Conservation (phyloP, 2,329 filamentous ascomycete species). For the Diaporthe citri region DNA sequence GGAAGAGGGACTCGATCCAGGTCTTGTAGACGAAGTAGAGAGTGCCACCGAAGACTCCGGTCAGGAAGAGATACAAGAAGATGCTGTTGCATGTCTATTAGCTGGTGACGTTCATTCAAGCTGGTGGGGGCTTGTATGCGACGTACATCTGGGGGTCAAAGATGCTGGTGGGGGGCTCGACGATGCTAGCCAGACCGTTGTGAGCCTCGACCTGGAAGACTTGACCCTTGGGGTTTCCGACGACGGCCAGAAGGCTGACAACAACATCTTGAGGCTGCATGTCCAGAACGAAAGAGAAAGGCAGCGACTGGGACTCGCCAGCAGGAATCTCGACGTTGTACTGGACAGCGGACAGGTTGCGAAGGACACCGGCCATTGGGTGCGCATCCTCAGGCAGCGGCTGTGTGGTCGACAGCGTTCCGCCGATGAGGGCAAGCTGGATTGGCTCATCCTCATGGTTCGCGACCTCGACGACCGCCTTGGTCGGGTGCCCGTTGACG, state of each 20-base stretch:
- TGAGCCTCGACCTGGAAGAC: conserved; percentile 84
- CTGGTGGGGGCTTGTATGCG: conserved; percentile 12
- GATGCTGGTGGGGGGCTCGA: conserved; percentile 91
- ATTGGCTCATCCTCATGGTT: conserved; percentile 87
- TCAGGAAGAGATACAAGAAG: conserved; percentile 96
- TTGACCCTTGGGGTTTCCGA: conserved; percentile 74
- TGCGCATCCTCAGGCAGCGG: conserved; percentile 62
- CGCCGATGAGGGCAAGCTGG: conserved; percentile 80
- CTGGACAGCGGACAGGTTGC: conserved; percentile 84
- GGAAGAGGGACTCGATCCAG: conserved; percentile 96
- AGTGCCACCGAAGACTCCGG: conserved; percentile 80
- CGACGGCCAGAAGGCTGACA: conserved; percentile 80
- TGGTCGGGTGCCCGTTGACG: conserved; percentile 89
- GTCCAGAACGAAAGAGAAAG: conserved; percentile 89
- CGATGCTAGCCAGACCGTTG: conserved; percentile 86
- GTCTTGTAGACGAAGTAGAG: conserved; percentile 98
- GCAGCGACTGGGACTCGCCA: conserved; percentile 80
- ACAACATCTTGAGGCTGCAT: conserved; percentile 92
- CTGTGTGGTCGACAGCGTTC: conserved; percentile 74
- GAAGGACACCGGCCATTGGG: conserved; percentile 71
- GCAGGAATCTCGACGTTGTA: conserved; percentile 82
- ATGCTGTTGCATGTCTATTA: conserved; percentile 69
- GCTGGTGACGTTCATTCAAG: not conserved
- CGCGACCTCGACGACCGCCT: conserved; percentile 83
- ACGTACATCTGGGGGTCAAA: conserved; percentile 95